A percentile compares a stretch with the other conserved stretches of the same genome.
Conservation (phyloP, 2,329 filamentous ascomycete genomes). For the Pseudogymnoascus sp. region DNA sequence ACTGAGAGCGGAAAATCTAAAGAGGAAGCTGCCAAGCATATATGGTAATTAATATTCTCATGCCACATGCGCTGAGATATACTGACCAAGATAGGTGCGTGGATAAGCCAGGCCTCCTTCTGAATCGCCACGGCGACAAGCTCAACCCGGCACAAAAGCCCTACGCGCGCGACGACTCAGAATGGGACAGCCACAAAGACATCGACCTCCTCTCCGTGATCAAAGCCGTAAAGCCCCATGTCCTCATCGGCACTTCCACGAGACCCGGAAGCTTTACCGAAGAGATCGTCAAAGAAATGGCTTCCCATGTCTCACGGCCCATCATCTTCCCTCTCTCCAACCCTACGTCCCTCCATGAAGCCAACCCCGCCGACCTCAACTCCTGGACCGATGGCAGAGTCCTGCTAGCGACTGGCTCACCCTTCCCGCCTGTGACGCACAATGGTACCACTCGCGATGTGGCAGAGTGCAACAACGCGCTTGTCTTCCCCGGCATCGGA, state of each 20-base stretch:
- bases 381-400: constrained; percentile 73
- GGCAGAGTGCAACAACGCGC: constrained; percentile 85
- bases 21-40: constrained; percentile 71
- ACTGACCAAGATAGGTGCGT: constrained; percentile 52
- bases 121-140: constrained; percentile 57
- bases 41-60: constrained; percentile 51
- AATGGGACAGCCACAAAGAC: constrained; percentile 55
- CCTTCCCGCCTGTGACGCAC: constrained; percentile 69
- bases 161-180: constrained; percentile 58
- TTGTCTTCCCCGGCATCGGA: constrained; percentile 79
- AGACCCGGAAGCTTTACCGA: constrained; percentile 67
- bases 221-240: constrained; percentile 66
- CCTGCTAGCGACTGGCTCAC: constrained; percentile 76
- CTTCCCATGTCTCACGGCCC: constrained; percentile 63
- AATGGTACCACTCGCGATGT: constrained; percentile 43
- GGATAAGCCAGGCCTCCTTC: constrained; percentile 73
- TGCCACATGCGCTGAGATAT: background rate
- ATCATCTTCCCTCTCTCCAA: constrained; percentile 79
- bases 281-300: constrained; percentile 65
- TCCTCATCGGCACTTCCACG: constrained; percentile 79
- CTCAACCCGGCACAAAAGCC: constrained; percentile 57
- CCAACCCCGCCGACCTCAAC: constrained; percentile 67
- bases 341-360: constrained; percentile 78
- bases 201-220: constrained; percentile 60
- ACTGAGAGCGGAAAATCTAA: constrained; percentile 59